Evolutionary conservation across 768 basidiomycete species (phyloP).

Genomic region (Phanerochaete sordida): DNA sequence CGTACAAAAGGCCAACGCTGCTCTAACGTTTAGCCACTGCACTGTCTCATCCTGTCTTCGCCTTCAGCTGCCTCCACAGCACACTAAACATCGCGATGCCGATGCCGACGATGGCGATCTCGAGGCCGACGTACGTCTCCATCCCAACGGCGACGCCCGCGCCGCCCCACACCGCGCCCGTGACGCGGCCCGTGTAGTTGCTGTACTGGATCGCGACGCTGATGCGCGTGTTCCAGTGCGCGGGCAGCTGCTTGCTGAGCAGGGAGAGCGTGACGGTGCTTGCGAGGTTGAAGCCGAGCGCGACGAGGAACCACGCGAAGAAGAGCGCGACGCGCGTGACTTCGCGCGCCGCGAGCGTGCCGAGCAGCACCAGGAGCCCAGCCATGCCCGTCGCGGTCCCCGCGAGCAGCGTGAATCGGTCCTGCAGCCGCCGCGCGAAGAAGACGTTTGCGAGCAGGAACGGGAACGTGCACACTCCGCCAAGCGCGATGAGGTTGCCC

Average conservation of each 20-base stretch:
- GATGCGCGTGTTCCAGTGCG: conserved; percentile 54
- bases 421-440: conserved; percentile 55
- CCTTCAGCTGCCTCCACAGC: conserved; percentile 62
- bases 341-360: conserved; percentile 20
- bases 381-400: conserved; percentile 48
- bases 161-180: conserved; percentile 68
- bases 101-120: conserved; percentile 57
- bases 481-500: conserved; percentile 69
- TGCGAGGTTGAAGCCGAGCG: conserved; percentile 72
- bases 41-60: conserved; percentile 39
- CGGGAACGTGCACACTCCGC: conserved; percentile 58
- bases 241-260: conserved; percentile 66
- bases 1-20: no score
- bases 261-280: conserved; percentile 65
- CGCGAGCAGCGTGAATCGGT: conserved; percentile 52
- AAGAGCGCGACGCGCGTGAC: conserved; percentile 47
- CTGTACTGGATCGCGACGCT: conserved; percentile 66
- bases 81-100: conserved; percentile 51
- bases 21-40: no score
- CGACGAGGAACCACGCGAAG: conserved; percentile 52
- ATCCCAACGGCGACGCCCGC: conserved; percentile 58
- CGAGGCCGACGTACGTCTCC: conserved; percentile 53
- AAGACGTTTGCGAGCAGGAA: conserved; percentile 63
- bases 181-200: conserved; percentile 62
- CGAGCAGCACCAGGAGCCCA: conserved; percentile 49